Base-by-base conservation (phyloP, 2,329 filamentous ascomycete genomes). In the Aspergillus sp. region DNA sequence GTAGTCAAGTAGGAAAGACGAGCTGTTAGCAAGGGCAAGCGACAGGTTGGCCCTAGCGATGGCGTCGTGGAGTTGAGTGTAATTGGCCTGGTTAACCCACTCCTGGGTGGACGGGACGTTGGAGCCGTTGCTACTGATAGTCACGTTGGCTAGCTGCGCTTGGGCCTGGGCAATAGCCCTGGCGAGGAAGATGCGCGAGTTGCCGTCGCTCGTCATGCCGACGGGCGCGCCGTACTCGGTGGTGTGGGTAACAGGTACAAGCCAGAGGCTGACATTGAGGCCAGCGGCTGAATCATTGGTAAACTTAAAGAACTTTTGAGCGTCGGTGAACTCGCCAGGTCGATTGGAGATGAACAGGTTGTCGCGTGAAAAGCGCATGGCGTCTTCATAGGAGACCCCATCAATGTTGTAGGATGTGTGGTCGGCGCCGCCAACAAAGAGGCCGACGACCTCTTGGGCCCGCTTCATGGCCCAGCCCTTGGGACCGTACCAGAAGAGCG, bases 401-500 rank as follows among this genome's bases (percentile, higher is more conserved):
- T 27, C 49, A n/a, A 51, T 21, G 49, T 51, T 17, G 49, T 51
- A 51, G 27, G 6, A 30, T 17, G 49, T 36, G 17, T 51, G 49
- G 11, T 51, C 49, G 15, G 23, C 27, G 27, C 49, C 49, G n/a
- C 30, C n/a, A n/a, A 51, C 30, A n/a, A 51, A 51, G 27, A 51
- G 23, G 17, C 49, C 49, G 27, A 21, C 49, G 1, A 51, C 49
- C n/a, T 51, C 49, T 13, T 36, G 25, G 8, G 49, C 49, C 1
- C 49, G 49, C 49, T 51, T 51, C 49, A 51, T 51, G 27, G 49
- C 49, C 49, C 49, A 51, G 15, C 49, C 49, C n/a, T 51, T 27
- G 49, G 27, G 27, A 27, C 49, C 49, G 49, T 51, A 51, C 49
- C 49, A 51, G n/a, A 51, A 51, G 10, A 51, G 49, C 49, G 49